Base-by-base conservation (phyloP, 768 basidiomycete species). In the Suillus occidentalis region DNA sequence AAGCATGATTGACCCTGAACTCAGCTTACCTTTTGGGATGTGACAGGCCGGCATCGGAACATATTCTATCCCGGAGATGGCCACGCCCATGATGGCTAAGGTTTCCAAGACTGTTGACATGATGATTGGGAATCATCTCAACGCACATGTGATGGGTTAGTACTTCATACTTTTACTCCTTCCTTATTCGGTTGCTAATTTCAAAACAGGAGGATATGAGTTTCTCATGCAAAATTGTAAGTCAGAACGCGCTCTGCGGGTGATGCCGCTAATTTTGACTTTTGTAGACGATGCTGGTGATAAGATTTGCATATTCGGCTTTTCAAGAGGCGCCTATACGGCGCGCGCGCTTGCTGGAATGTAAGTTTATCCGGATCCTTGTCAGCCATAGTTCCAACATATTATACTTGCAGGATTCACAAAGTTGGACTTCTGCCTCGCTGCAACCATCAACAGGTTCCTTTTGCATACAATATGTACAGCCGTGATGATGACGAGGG, bases 251-350 rank as follows among this genome's bases (percentile, higher is more conserved):
- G 28, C n/a, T 40, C 25, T n/a, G 4, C 22, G 5, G 1, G 34
- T n/a, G 25, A 53, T 20, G 22, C 10, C 20, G 16, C 31, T 52
- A 49, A 39, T 61, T 42, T 63, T 47, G 52, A 20, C 36, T 63
- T 60, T n/a, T 61, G n/a, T 25, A 90, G 88, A 90, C 63, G 77
- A 84, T 42, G 81, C 82, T n/a, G 88, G 87, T 0, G 91, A 94
- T 74, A 88, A 86, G 67, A 89, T 94, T 4, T 92, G 84, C 72
- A 79, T 94, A 4, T 93, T 94, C 70, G 92, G 91, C 0, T 92
- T 92, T 74, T 92, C 91, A 4, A 80, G 92, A 63, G 91, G 91
- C 20, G 89, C 89, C 50, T 92, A 85, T 67, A 88, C 89, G 25
- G 84, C 85, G 25, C 84, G 91, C 57, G 89, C 89, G 3, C 78